Evolutionary conservation across 495 filamentous ascomycete genomes (phyloP), one percentile per base, ranked within the genome.

Genomic region (Mycothermus thermophilus): DNA sequence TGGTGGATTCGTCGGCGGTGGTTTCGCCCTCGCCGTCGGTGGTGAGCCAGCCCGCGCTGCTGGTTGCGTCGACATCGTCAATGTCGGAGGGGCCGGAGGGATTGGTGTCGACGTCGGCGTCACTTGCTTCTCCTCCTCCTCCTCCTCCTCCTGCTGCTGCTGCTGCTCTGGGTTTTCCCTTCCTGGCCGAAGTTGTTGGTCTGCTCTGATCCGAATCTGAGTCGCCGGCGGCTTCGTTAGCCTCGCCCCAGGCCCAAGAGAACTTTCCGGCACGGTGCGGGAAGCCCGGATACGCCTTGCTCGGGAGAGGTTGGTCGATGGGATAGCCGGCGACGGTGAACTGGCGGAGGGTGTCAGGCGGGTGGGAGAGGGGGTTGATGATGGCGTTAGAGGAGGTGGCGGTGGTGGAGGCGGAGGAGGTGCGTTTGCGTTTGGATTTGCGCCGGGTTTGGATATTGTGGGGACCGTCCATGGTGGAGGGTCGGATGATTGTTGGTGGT

Each of bases 351-450:
- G 56, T 60, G 33, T 42, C 36, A 0, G 60, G 60, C 4, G 51
- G 23, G 54, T 64, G 56, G 40, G 61, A 64, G 42, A 55, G 57
- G 2, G 63, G 63, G 50, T 67, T 67, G 45, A 65, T 65, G 52
- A 47, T n/a, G n/a, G n/a, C 16, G 47, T 47, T 8, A 50, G 47
- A 17, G 45, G 55, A 19, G 55, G 38, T 3, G 31, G 52, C 3
- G 49, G 6, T 25, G 22, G 6, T 25, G 22, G 22, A 6, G 22
- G 22, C 6, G 22, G 22, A 25, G 11, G 22, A 25, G 22, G 22
- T 6, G 22, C 44, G 50, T 40, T 51, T 52, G 32, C 52, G 50
- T 26, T 55, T 55, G 22, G 22, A 25, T 25, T 11, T 25, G n/a
- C n/a, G 28, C 35, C 27, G 12, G 26, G 1, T 29, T 29, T 29